Base-by-base conservation (phyloP, 805 yeast genomes). In the Kockiozyma suomiensis region DNA sequence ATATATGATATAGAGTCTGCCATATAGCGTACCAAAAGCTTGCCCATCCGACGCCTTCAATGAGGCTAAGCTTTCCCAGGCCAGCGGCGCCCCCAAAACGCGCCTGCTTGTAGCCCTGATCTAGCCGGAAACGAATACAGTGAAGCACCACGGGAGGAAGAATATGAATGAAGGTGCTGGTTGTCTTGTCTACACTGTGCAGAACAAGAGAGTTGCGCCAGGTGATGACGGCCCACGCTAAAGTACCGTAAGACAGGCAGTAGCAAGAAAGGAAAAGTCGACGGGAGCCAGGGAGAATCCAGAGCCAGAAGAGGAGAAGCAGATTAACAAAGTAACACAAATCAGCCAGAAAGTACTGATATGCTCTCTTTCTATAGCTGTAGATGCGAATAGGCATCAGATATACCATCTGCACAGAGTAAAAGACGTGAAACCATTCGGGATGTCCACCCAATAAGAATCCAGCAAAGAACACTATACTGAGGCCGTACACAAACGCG, bases 121-220 rank as follows among this genome's bases (percentile, higher is more conserved):
- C 61, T 2, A 62, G 42, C 13, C 59, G 70, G 66, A 86, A 87
- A 76, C 91, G 97, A 5, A 94, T 85, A 32, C 88, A 90, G 75
- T 89, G 91, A 82, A 91, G 81, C 2, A 92, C 86, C 21, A 86
- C 82, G 0, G 97, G 96, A 1, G 99, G 99, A 75, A 90, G 81
- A 13, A 94, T 79, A 71, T 93, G 99, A 64, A 93, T 93, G 69
- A 90, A 88, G 1, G 96, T 85, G 21, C 93, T 85, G 1, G 98
- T 94, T 15, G 92, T 90, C 73, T 93, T 93, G 66, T 93, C 99
- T 61, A 93, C 82, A 12, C 93, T 86, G 71, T 93, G 99, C 50
- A 93, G 78, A 7, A 93, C 98, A 56, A 93, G 78, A 5, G 97
- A 91, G 72, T 93, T 93, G 67, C 96, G 80, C 99, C 98, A 93